Percentiles rank a stretch among this genome's conserved stretches.
Conservation (phyloP, 495 filamentous ascomycete genomes). For the Chaetomium fimeti region DNA sequence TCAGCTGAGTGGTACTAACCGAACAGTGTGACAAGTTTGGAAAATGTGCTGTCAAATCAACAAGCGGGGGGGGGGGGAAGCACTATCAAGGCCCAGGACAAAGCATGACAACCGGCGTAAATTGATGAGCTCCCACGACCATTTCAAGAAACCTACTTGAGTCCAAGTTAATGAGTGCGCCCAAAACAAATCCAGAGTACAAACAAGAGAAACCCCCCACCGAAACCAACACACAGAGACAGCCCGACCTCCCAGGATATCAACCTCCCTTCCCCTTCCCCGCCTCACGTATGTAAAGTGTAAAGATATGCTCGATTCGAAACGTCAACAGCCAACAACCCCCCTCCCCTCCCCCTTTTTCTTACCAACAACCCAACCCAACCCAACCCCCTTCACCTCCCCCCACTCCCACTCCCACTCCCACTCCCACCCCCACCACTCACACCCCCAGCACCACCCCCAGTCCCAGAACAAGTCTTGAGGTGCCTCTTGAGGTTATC, state of each 20-base stretch:
- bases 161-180: too few relatives aligned
- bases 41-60: too few relatives aligned
- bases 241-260: neutral
- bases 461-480: neutral
- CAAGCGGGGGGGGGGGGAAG: too few relatives aligned
- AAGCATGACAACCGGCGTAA: too few relatives aligned
- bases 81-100: too few relatives aligned
- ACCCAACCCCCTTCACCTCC: neutral
- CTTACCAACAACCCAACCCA: neutral
- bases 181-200: neutral
- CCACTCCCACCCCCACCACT: neutral
- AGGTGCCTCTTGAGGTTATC: constrained; percentile 13
- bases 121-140: too few relatives aligned
- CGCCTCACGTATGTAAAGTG: neutral
- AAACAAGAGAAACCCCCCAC: neutral
- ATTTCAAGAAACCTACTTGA: too few relatives aligned
- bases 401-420: neutral
- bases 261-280: neutral
- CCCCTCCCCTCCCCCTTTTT: neutral
- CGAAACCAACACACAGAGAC: neutral
- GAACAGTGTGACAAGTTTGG: too few relatives aligned
- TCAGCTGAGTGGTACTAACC: too few relatives aligned
- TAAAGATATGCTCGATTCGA: too few relatives aligned
- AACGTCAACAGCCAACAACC: neutral
- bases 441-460: neutral